A percentile compares a stretch with the other conserved stretches of the same genome.
Conservation (phyloP, 441 rosid species). For the Euphorbia schlechtendalii region DNA sequence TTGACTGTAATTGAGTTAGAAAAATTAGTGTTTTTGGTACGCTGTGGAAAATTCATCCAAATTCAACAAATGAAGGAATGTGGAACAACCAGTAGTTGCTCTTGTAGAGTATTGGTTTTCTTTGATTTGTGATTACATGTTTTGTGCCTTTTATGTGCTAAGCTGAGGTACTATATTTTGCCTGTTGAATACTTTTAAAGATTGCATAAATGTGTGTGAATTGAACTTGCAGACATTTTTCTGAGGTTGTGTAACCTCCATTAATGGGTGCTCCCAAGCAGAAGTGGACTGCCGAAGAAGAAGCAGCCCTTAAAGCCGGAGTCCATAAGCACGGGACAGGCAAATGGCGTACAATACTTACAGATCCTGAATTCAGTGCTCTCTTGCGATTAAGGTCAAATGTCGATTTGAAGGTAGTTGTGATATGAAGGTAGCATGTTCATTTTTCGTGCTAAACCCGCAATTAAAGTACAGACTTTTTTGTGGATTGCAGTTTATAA, state of each 20-base stretch:
- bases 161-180: conserved; percentile 1
- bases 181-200: neutral
- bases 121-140: neutral
- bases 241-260: conserved; percentile 12
- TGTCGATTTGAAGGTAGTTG: conserved; percentile 86
- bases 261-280: conserved; percentile 97
- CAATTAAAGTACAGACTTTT: conserved; percentile 3
- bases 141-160: neutral
- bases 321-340: conserved; percentile 92
- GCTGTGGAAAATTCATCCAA: neutral
- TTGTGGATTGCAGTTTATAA: too few relatives aligned
- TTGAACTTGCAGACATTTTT: conserved; percentile 1
- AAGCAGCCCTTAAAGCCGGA: conserved; percentile 85
- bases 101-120: neutral
- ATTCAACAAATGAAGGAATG: neutral
- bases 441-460: neutral
- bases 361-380: conserved; percentile 80
- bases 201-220: neutral
- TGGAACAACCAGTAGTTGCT: neutral
- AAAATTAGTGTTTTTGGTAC: neutral
- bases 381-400: conserved; percentile 76
- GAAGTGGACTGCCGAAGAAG: conserved; percentile 78
- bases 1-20: neutral
- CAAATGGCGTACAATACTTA: conserved; percentile 96
- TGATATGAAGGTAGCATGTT: neutral